A percentile compares a stretch with the other conserved stretches of the same genome.
Evolutionary conservation across 148 eudicot species (phyloP).

Genomic region (Heliamphora exappendiculata): DNA sequence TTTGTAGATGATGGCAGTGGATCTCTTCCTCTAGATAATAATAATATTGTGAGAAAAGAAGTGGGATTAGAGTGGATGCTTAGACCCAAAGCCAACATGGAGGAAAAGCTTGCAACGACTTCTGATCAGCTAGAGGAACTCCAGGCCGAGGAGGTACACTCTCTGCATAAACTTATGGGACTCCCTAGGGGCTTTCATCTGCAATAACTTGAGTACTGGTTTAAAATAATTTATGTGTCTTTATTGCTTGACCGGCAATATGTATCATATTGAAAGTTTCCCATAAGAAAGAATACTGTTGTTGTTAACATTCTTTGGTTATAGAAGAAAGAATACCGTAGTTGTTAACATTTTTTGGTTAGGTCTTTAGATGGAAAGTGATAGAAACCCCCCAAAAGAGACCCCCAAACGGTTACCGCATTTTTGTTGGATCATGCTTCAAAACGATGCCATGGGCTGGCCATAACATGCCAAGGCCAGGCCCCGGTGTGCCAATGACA

Average conservation of each 20-base stretch:
- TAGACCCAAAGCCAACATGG: conserved; percentile 46
- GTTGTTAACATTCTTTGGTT: too few relatives aligned
- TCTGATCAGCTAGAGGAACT: conserved; percentile 38
- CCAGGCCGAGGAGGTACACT: conserved; percentile 54
- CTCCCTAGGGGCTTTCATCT: not conserved
- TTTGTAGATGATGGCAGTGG: conserved; percentile 28
- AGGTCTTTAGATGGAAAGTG: not conserved
- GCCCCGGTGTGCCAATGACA: too few relatives aligned
- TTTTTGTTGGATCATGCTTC: too few relatives aligned
- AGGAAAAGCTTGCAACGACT: conserved; percentile 20
- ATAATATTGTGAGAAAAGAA: conserved; percentile 55
- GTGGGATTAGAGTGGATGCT: conserved; percentile 98
- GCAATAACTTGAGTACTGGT: not conserved
- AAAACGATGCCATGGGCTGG: too few relatives aligned
- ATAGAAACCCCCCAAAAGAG: too few relatives aligned
- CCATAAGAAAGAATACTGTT: not conserved
- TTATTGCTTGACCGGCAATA: not conserved
- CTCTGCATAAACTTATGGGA: not conserved
- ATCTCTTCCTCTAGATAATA: conserved; percentile 17
- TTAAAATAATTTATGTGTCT: not conserved
- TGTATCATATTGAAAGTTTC: not conserved
- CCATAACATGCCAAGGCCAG: too few relatives aligned
- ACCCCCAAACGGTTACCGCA: too few relatives aligned
- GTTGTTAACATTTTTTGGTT: not conserved
- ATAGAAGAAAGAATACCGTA: too few relatives aligned